phyloP scores from a whole-genome alignment of 78 protist species.

The Monocercomonoides exilis region DNA sequence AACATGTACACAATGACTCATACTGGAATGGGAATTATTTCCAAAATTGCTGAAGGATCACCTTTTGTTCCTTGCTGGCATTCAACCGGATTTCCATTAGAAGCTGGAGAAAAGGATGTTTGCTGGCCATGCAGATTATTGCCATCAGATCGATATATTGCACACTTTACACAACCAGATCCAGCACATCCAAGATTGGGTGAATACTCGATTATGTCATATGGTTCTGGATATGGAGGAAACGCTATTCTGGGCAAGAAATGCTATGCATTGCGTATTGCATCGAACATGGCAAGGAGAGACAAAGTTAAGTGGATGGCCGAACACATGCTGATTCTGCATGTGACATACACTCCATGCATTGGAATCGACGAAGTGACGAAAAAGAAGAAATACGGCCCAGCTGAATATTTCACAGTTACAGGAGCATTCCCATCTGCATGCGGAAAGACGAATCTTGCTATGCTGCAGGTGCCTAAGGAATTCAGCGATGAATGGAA shows the following conservation, averaged over 20 bases:
- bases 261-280: conserved; percentile 78
- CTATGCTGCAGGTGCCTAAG: conserved; percentile 55
- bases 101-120: conserved; percentile 44
- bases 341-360: conserved; percentile 42
- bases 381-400: conserved; percentile 35
- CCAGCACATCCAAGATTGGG: conserved; percentile 38
- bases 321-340: conserved; percentile 81
- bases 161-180: conserved; percentile 45
- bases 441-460: conserved; percentile 84
- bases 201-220: conserved; percentile 44
- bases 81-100: conserved; percentile 66
- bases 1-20: conserved; percentile 76
- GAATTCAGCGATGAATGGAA: conserved; percentile 58
- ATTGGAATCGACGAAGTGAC: conserved; percentile 3
- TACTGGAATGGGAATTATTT: conserved; percentile 39
- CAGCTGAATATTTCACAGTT: not conserved
- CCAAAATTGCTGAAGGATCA: not conserved
- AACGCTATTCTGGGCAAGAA: conserved; percentile 87
- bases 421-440: conserved; percentile 86
- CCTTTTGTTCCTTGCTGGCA: conserved; percentile 65
- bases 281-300: conserved; percentile 52
- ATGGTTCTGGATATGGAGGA: conserved; percentile 81
- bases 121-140: conserved; percentile 65
- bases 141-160: conserved; percentile 50
- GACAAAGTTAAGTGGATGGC: conserved; percentile 73